Percentiles rank a stretch among this genome's conserved stretches.
Conservation (phyloP, 768 basidiomycete species). For the Auricularia sp. region DNA sequence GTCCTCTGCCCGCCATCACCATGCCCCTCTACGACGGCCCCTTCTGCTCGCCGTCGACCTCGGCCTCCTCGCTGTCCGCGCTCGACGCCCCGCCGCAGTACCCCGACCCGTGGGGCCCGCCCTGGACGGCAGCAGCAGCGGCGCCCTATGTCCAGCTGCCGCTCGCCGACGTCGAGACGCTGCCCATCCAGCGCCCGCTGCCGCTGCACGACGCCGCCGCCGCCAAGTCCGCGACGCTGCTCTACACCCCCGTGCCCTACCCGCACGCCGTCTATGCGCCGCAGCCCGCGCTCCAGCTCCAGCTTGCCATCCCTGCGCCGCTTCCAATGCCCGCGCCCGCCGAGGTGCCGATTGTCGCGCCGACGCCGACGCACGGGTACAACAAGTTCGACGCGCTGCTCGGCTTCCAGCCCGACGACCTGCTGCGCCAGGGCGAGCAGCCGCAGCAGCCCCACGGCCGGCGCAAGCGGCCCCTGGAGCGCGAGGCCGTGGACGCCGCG, state of each 20-base stretch:
- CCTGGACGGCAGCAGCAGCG: background rate
- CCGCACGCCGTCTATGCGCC: background rate
- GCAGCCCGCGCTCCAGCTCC: background rate
- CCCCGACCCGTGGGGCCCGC: background rate
- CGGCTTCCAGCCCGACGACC: background rate
- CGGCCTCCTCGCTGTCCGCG: conserved; percentile 1
- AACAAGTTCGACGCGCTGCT: background rate
- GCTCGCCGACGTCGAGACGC: background rate
- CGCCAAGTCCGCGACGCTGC: background rate
- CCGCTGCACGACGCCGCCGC: background rate
- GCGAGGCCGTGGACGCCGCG: no score
- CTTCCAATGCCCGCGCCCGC: background rate
- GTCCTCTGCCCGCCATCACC: conserved; percentile 10
- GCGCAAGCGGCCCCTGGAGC: no score
- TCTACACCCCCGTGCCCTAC: background rate
- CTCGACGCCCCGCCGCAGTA: background rate
- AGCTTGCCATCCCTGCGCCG: background rate
- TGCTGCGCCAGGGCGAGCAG: background rate
- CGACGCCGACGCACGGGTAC: background rate
- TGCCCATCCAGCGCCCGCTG: background rate
- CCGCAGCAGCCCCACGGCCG: background rate
- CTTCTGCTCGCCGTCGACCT: conserved; percentile 13
- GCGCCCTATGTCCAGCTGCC: background rate
- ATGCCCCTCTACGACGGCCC: conserved; percentile 9
- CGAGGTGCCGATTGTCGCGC: background rate